A percentile compares a stretch with the other conserved stretches of the same genome.
Evolutionary conservation across 164 flowering plant genomes (phyloP).

Genomic region (Tetracentron sinense): DNA sequence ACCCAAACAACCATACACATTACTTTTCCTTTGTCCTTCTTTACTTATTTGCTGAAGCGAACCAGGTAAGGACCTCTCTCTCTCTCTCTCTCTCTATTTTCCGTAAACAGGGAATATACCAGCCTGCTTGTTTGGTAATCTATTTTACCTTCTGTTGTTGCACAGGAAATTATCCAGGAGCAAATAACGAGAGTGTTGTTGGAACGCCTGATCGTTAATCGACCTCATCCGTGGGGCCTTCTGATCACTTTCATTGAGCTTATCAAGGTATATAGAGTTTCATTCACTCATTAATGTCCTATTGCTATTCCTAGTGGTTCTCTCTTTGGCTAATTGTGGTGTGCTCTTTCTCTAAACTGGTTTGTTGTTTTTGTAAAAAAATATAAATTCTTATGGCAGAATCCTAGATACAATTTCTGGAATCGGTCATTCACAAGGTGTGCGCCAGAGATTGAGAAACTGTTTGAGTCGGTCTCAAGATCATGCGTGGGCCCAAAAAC

Average conservation of each 20-base stretch:
- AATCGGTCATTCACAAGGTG: slow-evolving; percentile 77
- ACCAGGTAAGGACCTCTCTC: slow-evolving; percentile 46
- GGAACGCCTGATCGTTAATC: slow-evolving; percentile 82
- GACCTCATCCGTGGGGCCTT: slow-evolving; percentile 99
- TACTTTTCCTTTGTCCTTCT: slow-evolving; percentile 90
- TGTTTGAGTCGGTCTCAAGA: slow-evolving; percentile 89
- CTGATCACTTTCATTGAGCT: slow-evolving; percentile 94
- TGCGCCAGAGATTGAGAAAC: slow-evolving; percentile 91
- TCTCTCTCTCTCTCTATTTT: too few relatives aligned
- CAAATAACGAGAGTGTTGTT: slow-evolving; percentile 92
- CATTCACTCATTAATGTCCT: background rate
- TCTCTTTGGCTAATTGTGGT: background rate
- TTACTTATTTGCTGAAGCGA: slow-evolving; percentile 76
- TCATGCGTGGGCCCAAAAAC: slow-evolving; percentile 89
- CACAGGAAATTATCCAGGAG: slow-evolving; percentile 93
- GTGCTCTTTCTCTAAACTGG: background rate
- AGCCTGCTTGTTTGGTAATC: too few relatives aligned
- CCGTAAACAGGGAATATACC: too few relatives aligned
- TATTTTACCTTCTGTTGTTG: slow-evolving; percentile 1
- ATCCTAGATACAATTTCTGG: slow-evolving; percentile 94
- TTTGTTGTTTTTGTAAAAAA: background rate
- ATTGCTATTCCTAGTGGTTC: background rate
- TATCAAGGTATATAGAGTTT: slow-evolving; percentile 56
- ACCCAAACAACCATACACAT: slow-evolving; percentile 96
- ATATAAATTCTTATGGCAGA: slow-evolving; percentile 38